Base-by-base conservation (phyloP, 2,329 filamentous ascomycete species). In the Simplicillium sp. region DNA sequence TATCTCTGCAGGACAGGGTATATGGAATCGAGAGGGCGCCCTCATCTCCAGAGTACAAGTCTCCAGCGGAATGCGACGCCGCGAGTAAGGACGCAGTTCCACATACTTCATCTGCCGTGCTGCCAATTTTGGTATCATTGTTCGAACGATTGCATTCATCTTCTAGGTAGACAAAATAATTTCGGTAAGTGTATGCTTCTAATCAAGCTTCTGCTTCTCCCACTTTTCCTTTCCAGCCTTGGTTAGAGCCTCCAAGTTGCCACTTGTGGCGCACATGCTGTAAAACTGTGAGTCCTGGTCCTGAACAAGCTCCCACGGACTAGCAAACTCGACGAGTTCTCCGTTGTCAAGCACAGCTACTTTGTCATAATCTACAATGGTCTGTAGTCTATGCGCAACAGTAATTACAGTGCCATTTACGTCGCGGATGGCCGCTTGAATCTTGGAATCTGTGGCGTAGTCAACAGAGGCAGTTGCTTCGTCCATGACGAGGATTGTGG, bases 341-440 rank as follows among this genome's bases (percentile, higher is more conserved):
- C 92, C 92, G 58, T 89, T 87, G 55, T 98, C 92, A 4, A 98
- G 70, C 11, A 98, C 89, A 13, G 97, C 69, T 11, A 98, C 90
- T 68, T 94, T 95, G 66, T 98, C 92, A 56, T 97, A 98, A 59
- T 98, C 92, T 20, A 92, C 89, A 60, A 98, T 96, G 0, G 92
- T 98, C 58, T 95, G 88, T 48, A 98, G 70, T 14, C 92, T 80
- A 63, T 98, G 92, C 1, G 92, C 92, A 54, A 98, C 97, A 0
- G 92, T 97, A 57, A 97, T 86, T 45, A 94, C 95, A 0, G 92
- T 98, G 59, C 88, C 87, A 49, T 81, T 84, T 51, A 97, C 75
- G 59, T 95, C 85, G n/a, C 88, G 82, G 46, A 98, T 89, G 55
- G 98, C 92, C 53, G 87, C 87, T 63, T 98, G 92, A 50, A 98